These are phyloP conservation scores for Breynia disticha DNA, from an alignment of 441 rosid genomes.

Conservation along the genomic window DNA sequence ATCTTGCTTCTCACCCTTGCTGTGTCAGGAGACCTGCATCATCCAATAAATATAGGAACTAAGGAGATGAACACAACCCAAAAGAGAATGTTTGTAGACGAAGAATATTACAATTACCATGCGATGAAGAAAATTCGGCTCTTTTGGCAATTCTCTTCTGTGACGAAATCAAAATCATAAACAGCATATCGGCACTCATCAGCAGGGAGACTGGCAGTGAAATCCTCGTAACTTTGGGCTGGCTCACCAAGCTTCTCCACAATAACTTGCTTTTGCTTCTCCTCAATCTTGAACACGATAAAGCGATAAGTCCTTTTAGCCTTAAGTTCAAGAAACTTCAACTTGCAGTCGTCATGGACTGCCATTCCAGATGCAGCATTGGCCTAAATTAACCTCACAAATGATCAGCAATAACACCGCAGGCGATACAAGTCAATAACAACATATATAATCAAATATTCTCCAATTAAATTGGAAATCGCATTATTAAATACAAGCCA, in stretches of 20 bases:
- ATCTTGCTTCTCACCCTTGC: constrained; percentile 56
- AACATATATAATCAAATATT: no score
- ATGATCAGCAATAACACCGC: background rate
- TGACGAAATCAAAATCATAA: constrained; percentile 49
- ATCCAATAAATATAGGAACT: background rate
- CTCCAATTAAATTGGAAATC: no score
- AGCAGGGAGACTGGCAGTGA: constrained; percentile 40
- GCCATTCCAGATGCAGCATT: constrained; percentile 55
- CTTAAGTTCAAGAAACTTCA: constrained; percentile 46
- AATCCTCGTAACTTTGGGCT: constrained; percentile 35
- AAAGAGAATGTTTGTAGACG: background rate
- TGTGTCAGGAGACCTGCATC: constrained; percentile 43
- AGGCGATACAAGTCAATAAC: background rate
- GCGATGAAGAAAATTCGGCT: constrained; percentile 60
- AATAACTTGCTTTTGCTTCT: constrained; percentile 46
- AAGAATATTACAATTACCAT: constrained; percentile 23
- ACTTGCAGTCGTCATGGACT: constrained; percentile 56
- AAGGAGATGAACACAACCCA: background rate
- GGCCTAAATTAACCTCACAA: constrained; percentile 31
- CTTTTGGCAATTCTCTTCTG: constrained; percentile 45
- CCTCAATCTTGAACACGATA: constrained; percentile 44
- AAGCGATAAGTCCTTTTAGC: constrained; percentile 48
- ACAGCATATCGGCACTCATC: constrained; percentile 58
- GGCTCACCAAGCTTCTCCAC: constrained; percentile 56
- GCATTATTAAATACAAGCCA: no score